A percentile compares a stretch with the other conserved stretches of the same genome.
These are phyloP conservation scores for Dendrobium catenatum DNA, from an alignment of 106 monocot genomes.

Conservation along the genomic window DNA sequence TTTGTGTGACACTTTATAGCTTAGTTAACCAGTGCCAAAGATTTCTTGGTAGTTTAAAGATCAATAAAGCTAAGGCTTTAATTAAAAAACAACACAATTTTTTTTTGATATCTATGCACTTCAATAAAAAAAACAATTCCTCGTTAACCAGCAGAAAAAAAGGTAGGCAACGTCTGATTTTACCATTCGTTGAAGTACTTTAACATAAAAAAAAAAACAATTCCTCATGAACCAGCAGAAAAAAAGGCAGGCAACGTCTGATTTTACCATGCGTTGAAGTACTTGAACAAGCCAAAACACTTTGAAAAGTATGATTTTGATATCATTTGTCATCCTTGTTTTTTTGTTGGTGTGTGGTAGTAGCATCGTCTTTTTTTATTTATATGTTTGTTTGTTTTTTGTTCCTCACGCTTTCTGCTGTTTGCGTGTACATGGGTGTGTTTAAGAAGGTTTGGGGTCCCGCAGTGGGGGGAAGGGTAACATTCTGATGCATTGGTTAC, in stretches of 20 bases:
- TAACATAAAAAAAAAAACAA: no score
- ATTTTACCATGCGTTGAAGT: no score
- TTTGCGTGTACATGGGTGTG: background rate
- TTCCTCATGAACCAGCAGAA: no score
- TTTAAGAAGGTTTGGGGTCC: no score
- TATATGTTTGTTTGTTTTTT: background rate
- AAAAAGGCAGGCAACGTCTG: no score
- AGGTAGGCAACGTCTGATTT: no score
- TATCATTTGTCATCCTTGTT: no score
- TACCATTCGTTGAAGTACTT: no score
- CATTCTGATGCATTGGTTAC: background rate
- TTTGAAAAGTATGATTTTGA: no score
- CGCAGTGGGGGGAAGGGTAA: background rate
- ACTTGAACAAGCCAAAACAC: no score
- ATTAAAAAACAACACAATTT: background rate
- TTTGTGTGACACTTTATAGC: background rate
- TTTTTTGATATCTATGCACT: background rate
- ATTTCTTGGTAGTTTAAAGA: background rate
- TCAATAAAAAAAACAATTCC: background rate
- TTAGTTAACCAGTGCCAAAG: background rate
- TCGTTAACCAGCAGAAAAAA: no score
- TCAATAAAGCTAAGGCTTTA: background rate
- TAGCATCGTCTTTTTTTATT: background rate
- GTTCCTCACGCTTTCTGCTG: background rate
- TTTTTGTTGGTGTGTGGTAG: no score